Percentiles rank a stretch among this genome's conserved stretches.
These are phyloP conservation scores for Cyberlindnera samutprakarnensis DNA, from an alignment of 805 yeast genomes.

Conservation along the genomic window DNA sequence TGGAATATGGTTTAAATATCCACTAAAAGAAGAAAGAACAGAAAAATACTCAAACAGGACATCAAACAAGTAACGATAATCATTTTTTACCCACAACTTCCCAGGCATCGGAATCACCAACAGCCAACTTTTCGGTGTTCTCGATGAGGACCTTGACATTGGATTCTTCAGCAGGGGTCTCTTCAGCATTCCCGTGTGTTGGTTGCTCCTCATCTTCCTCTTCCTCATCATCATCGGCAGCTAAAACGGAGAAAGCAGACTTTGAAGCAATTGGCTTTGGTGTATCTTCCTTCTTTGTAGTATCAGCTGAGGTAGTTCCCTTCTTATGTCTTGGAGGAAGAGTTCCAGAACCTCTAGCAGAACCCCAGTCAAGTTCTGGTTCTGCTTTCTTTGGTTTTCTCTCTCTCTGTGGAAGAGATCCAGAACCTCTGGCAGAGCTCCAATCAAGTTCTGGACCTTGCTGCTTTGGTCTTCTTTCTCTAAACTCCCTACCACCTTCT, in stretches of 20 bases:
- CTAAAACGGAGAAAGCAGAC: constrained; percentile 43
- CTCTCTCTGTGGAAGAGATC: constrained; percentile 4
- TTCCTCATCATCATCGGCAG: constrained; percentile 45
- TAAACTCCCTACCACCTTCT: constrained; percentile 17
- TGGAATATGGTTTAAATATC: too few species aligned
- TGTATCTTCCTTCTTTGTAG: constrained; percentile 10
- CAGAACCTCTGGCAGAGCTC: constrained; percentile 16
- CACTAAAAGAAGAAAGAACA: too few species aligned
- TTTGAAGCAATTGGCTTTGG: constrained; percentile 28
- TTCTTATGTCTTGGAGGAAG: constrained; percentile 20
- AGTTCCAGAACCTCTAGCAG: constrained; percentile 26
- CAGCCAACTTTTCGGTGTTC: constrained; percentile 32
- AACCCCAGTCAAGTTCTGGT: constrained; percentile 55
- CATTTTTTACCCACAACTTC: constrained; percentile 36
- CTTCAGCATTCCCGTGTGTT: too few species aligned
- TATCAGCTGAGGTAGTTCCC: constrained; percentile 1
- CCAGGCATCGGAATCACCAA: constrained; percentile 35
- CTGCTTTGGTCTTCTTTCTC: constrained; percentile 27
- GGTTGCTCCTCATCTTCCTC: constrained; percentile 22
- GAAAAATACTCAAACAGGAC: too few species aligned
- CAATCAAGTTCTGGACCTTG: constrained; percentile 10
- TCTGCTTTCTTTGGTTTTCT: constrained; percentile 36
- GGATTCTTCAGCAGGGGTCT: constrained; percentile 11
- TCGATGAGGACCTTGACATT: constrained; percentile 25
- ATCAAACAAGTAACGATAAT: too few species aligned